These are phyloP conservation scores for Sporormia fimetaria DNA, from an alignment of 495 filamentous ascomycete genomes.

Conservation along the genomic window DNA sequence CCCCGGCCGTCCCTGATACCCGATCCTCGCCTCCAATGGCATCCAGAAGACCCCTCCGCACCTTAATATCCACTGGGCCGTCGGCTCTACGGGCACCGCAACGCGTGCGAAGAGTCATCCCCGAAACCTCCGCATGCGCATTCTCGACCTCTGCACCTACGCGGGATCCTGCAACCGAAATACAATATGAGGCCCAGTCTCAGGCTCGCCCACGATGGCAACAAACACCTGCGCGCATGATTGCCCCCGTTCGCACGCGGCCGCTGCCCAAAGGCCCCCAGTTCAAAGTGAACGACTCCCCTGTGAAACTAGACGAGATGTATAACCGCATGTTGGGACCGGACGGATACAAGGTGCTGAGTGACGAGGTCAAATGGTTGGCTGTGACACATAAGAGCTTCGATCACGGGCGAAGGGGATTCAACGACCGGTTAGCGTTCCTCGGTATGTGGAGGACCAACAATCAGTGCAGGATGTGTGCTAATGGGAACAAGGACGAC, in stretches of 20 bases:
- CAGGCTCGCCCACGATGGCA: constrained; percentile 59
- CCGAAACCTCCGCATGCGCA: constrained; percentile 15
- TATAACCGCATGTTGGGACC: constrained; percentile 61
- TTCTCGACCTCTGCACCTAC: constrained; percentile 19
- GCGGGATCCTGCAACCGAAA: constrained; percentile 4
- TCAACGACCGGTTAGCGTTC: constrained; percentile 86
- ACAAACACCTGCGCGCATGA: constrained; percentile 65
- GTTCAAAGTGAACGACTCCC: constrained; percentile 65
- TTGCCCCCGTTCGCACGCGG: constrained; percentile 47
- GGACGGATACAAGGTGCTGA: constrained; percentile 58
- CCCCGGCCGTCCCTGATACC: neutral
- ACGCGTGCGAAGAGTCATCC: neutral
- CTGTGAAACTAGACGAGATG: constrained; percentile 56
- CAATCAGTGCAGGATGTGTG: neutral
- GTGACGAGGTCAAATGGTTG: constrained; percentile 91
- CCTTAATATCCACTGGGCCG: constrained; percentile 4
- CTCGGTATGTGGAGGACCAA: constrained; percentile 49
- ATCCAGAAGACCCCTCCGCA: constrained; percentile 15
- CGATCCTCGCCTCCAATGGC: constrained; percentile 15
- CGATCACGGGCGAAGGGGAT: constrained; percentile 85
- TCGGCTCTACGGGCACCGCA: constrained; percentile 6
- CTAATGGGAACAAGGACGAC: constrained; percentile 47
- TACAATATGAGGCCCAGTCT: constrained; percentile 32
- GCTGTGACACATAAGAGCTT: constrained; percentile 98
- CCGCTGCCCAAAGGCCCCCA: constrained; percentile 34